Evolutionary conservation across 768 basidiomycete species (phyloP), one percentile per base, ranked within the genome.

Genomic region (Xerocomellus dryophilus): DNA sequence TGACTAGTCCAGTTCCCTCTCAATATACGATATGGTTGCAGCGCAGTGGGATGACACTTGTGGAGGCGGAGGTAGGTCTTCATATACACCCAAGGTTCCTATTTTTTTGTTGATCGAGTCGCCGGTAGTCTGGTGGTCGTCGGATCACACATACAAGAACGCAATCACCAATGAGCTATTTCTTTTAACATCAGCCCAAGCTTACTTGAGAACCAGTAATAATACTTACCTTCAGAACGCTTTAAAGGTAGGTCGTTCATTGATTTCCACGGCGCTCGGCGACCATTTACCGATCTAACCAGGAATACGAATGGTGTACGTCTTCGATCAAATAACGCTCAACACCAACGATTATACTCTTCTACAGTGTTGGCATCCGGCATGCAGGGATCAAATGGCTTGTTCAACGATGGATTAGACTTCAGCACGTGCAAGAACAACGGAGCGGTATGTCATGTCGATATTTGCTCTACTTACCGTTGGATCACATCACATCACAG

Each of bases 81-180:
- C 1, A 5, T 20, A 6, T 20, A 5, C 14, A 23, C 14, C 15
- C 8, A 1, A 17, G n/a, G 5, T 44, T 43, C 20, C 11, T 35
- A 8, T 3, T 25, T 27, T 38, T 31, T 9, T 21, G 15, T 36
- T 53, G 21, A 62, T 40, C 2, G 18, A 40, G 38, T 46, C 5
- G 49, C 4, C 38, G 18, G 5, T 44, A 81, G 81, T 82, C 6
- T 81, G 81, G 80, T 83, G 81, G 82, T 79, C 78, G 9, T 73
- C 73, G 15, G 80, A 71, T 18, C 77, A 78, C 58, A 76, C 73
- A 0, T 83, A 83, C 71, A 83, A 83, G 69, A 82, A 83, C 49
- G 80, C 81, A 10, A 76, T 84, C 53, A 83, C 81, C n/a, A 83
- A 83, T 58, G 73, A 82, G 51, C 72, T 83, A 10, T 83, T 81